Evolutionary conservation across 192 early-diverging fungal genomes (phyloP).

Genomic region (Mortierella claussenii): DNA sequence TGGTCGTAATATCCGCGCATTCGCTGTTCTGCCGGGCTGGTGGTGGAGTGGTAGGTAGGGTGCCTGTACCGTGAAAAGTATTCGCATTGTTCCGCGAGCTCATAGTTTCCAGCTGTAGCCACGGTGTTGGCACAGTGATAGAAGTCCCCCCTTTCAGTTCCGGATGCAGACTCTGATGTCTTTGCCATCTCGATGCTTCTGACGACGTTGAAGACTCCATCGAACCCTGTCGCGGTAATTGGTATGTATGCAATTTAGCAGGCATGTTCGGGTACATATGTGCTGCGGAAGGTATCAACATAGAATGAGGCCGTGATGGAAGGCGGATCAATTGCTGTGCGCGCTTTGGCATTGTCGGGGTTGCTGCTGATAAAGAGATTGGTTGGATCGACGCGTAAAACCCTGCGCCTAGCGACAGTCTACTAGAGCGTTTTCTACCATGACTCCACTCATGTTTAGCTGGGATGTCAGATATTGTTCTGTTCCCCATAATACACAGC

Average conservation of each 20-base stretch:
- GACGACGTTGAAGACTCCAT: not conserved
- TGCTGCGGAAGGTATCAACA: constrained; percentile 23
- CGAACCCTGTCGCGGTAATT: too few relatives aligned
- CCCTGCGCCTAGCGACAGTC: constrained; percentile 31
- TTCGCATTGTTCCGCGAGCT: constrained; percentile 19
- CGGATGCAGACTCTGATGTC: constrained; percentile 27
- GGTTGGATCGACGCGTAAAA: constrained; percentile 45
- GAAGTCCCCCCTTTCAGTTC: constrained; percentile 7
- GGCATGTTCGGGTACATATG: not conserved
- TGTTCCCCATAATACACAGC: not conserved
- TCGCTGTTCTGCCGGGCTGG: constrained; percentile 3
- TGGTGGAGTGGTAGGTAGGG: not conserved
- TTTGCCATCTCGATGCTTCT: constrained; percentile 8
- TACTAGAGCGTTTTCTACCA: constrained; percentile 15
- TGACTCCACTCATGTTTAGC: constrained; percentile 23
- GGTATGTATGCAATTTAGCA: too few relatives aligned
- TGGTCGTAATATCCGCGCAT: not conserved
- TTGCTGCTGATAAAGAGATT: constrained; percentile 15
- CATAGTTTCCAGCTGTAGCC: constrained; percentile 29
- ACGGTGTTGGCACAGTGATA: constrained; percentile 10
- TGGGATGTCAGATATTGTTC: not conserved
- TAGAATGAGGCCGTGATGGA: constrained; percentile 32
- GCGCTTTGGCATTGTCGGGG: constrained; percentile 23
- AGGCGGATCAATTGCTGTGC: constrained; percentile 20
- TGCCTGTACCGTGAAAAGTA: constrained; percentile 40